Conservation (phyloP, 129 eudicot genomes). For the Lactuca saligna region DNA sequence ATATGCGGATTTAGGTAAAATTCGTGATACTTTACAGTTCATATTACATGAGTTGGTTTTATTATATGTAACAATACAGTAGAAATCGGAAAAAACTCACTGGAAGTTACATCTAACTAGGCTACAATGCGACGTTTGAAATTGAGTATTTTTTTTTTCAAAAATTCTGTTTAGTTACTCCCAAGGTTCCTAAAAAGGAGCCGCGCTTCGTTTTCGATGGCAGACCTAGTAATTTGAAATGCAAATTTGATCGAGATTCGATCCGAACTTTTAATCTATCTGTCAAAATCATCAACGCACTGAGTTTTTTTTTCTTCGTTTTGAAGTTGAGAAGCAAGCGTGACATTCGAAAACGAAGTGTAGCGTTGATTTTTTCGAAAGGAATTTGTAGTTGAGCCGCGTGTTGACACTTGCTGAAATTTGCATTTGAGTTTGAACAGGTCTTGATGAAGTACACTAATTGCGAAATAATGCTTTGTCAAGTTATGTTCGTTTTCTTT, state of each 20-base stretch:
- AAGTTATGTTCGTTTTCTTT: constrained; percentile 11
- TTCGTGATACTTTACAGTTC: constrained; percentile 4
- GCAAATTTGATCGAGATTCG: constrained; percentile 14
- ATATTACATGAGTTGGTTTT: background rate
- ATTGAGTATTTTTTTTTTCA: constrained; percentile 2
- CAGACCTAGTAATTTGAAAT: constrained; percentile 14
- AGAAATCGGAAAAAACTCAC: constrained; percentile 11
- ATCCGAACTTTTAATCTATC: background rate
- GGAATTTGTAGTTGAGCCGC: constrained; percentile 4
- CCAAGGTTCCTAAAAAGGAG: constrained; percentile 15
- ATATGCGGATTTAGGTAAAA: constrained; percentile 20
- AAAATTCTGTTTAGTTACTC: background rate
- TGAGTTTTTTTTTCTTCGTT: background rate
- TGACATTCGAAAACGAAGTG: background rate
- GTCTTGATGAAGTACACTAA: constrained; percentile 16
- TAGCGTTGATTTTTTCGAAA: background rate
- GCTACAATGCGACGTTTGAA: constrained; percentile 25
- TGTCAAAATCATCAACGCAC: background rate
- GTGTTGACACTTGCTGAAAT: constrained; percentile 11
- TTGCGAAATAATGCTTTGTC: constrained; percentile 8
- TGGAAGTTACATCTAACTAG: constrained; percentile 22
- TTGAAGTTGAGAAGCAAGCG: constrained; percentile 11
- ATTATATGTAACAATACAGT: background rate
- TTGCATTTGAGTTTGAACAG: constrained; percentile 26
- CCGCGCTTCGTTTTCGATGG: constrained; percentile 18